Evolutionary conservation across 805 yeast genomes (phyloP).

Genomic region (Zygotorulaspora danielsina): DNA sequence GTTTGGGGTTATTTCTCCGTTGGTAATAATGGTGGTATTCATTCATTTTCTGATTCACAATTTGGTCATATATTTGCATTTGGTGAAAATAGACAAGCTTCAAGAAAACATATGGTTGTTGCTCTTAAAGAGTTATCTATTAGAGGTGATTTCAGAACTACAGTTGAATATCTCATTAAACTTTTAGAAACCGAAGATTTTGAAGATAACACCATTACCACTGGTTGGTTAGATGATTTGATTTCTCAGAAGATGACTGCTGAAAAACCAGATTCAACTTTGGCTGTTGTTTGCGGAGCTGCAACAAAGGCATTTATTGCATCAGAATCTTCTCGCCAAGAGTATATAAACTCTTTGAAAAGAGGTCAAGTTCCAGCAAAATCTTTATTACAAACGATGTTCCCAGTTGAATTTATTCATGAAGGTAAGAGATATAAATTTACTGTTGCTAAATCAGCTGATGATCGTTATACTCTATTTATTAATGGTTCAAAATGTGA

Average conservation of each 20-base stretch:
- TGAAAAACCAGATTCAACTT: conserved; percentile 87
- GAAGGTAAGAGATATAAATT: conserved; percentile 91
- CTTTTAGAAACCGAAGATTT: conserved; percentile 94
- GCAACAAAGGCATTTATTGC: conserved; percentile 89
- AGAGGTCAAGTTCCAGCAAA: conserved; percentile 94
- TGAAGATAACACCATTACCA: conserved; percentile 92
- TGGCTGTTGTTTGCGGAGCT: conserved; percentile 97
- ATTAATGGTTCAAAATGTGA: conserved; percentile 89
- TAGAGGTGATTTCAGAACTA: conserved; percentile 97
- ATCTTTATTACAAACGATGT: conserved; percentile 75
- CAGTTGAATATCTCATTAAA: conserved; percentile 94
- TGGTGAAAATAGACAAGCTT: conserved; percentile 97
- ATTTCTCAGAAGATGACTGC: conserved; percentile 91
- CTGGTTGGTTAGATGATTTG: conserved; percentile 98
- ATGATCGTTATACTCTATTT: conserved; percentile 79
- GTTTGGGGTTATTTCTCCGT: conserved; percentile 99
- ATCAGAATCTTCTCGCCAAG: conserved; percentile 62
- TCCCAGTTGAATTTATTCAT: conserved; percentile 91
- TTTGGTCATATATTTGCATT: conserved; percentile 99
- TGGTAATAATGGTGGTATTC: conserved; percentile 93
- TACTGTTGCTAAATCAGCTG: conserved; percentile 90
- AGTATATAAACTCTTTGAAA: conserved; percentile 73
- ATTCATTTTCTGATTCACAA: conserved; percentile 96
- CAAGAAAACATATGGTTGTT: conserved; percentile 98
- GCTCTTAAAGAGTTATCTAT: conserved; percentile 94